Conservation (phyloP, 2,329 filamentous ascomycete genomes). For the Didymella lethalis region DNA sequence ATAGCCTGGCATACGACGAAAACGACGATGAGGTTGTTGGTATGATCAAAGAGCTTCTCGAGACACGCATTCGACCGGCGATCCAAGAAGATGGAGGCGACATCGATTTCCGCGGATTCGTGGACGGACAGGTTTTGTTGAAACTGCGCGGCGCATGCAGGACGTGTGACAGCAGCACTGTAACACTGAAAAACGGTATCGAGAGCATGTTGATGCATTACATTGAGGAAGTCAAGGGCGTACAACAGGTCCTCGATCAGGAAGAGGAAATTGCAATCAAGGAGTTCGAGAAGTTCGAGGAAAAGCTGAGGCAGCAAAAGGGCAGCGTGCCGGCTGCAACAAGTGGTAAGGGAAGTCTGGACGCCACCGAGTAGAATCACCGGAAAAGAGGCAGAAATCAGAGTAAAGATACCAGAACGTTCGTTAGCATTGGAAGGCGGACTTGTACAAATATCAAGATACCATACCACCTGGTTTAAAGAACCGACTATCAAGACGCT, state of each 20-base stretch:
- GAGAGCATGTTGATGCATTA: slow-evolving; percentile 94
- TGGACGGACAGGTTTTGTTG: slow-evolving; percentile 81
- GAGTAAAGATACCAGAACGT: slow-evolving; percentile 1
- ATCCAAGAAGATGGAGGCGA: slow-evolving; percentile 98
- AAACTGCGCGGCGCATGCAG: slow-evolving; percentile 93
- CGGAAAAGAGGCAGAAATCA: neutral
- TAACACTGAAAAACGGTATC: slow-evolving; percentile 96
- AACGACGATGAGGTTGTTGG: slow-evolving; percentile 93
- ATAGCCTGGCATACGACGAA: slow-evolving; percentile 83
- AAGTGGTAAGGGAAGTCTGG: slow-evolving; percentile 61
- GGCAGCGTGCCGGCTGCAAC: slow-evolving; percentile 60
- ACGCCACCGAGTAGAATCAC: slow-evolving; percentile 39
- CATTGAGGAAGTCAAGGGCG: slow-evolving; percentile 95
- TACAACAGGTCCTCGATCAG: slow-evolving; percentile 87
- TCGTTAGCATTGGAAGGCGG: neutral
- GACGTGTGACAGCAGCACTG: slow-evolving; percentile 95
- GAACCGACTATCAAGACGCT: no score
- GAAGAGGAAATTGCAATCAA: slow-evolving; percentile 87
- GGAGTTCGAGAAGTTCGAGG: slow-evolving; percentile 95
- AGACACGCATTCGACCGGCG: slow-evolving; percentile 91
- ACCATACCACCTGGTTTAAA: neutral
- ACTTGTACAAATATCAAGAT: neutral
- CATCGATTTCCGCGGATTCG: slow-evolving; percentile 92
- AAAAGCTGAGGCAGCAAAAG: slow-evolving; percentile 73
- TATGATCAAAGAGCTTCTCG: slow-evolving; percentile 98